phyloP scores from a whole-genome alignment of 1,284 basidiomycete genomes.

The Grifola frondosa region DNA sequence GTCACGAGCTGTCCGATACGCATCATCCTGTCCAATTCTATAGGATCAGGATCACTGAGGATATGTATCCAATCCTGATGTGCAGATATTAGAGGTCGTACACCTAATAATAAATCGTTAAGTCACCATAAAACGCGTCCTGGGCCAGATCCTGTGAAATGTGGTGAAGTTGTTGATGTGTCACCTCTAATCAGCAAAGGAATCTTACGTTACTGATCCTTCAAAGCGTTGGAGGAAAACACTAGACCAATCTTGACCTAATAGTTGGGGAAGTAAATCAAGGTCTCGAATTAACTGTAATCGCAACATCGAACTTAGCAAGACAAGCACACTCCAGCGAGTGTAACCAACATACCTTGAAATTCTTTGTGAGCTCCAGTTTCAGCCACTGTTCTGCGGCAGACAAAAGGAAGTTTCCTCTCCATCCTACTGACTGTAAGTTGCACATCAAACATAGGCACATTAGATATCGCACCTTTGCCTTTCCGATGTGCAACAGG shows the following conservation, averaged over 20 bases:
- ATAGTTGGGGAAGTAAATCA: conserved; percentile 83
- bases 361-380: conserved; percentile 92
- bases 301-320: conserved; percentile 3
- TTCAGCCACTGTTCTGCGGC: conserved; percentile 93
- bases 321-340: neutral
- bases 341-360: conserved; percentile 55
- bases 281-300: conserved; percentile 84
- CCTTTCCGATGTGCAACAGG: conserved; percentile 92
- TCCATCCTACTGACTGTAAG: too few relatives aligned
- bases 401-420: conserved; percentile 93
- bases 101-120: conserved; percentile 2
- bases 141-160: conserved; percentile 77
- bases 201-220: conserved; percentile 72
- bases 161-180: too few relatives aligned
- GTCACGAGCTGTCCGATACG: conserved; percentile 86
- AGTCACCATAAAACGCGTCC: conserved; percentile 70
- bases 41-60: conserved; percentile 80
- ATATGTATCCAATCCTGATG: conserved; percentile 84
- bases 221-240: conserved; percentile 92
- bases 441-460: too few relatives aligned
- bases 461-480: conserved; percentile 68
- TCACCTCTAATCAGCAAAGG: too few relatives aligned
- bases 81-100: too few relatives aligned
- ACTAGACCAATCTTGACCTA: conserved; percentile 94
- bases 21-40: conserved; percentile 82